Evolutionary conservation across 75 land plant genomes (phyloP).

Genomic region (Cupressus sempervirens): DNA sequence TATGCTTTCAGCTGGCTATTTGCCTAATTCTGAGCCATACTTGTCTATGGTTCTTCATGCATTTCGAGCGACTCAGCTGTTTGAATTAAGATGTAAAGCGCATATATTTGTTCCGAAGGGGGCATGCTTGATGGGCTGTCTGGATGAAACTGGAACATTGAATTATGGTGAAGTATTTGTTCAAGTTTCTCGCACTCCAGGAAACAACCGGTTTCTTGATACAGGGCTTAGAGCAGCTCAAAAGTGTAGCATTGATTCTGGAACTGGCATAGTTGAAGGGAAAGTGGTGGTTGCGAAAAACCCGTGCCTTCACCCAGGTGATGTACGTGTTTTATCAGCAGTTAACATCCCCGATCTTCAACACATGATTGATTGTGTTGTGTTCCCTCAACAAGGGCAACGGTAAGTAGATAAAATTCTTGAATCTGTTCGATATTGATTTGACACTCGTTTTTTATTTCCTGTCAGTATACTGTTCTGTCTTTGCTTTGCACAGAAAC

Average conservation of each 20-base stretch:
- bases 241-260: background rate
- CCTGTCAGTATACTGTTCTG: background rate
- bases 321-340: constrained; percentile 67
- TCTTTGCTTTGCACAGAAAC: background rate
- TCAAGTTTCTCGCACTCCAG: constrained; percentile 51
- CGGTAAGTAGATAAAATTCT: constrained; percentile 33
- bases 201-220: constrained; percentile 3
- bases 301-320: constrained; percentile 94
- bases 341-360: constrained; percentile 58
- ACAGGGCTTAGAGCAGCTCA: background rate
- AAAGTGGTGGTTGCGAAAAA: constrained; percentile 79
- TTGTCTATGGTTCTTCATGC: constrained; percentile 69
- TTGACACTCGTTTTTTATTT: background rate
- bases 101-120: constrained; percentile 77
- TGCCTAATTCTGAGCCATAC: constrained; percentile 73
- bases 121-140: constrained; percentile 83
- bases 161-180: constrained; percentile 89
- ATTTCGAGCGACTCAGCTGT: constrained; percentile 67
- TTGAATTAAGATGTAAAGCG: constrained; percentile 54
- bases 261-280: constrained; percentile 45
- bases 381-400: constrained; percentile 84
- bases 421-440: background rate
- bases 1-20: constrained; percentile 65
- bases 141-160: constrained; percentile 77
- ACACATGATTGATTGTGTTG: constrained; percentile 85